Evolutionary conservation across 2,329 filamentous ascomycete species (phyloP), one percentile per base, ranked within the genome.

Genomic region (Diaporthe sp.): DNA sequence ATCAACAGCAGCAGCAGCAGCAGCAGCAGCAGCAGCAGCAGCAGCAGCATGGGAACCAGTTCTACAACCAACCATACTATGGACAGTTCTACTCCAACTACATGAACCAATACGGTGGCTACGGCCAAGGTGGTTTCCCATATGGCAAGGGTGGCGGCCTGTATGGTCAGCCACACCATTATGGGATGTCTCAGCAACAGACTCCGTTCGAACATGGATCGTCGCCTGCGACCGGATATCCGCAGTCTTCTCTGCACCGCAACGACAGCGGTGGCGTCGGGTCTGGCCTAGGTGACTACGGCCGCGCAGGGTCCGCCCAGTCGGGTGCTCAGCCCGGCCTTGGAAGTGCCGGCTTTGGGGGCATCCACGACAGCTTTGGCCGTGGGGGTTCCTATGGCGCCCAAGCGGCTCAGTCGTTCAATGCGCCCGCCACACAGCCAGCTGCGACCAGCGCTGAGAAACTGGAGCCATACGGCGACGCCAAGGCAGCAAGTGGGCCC

Each of bases 21-120:
- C 86, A 84, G 25, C 86, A n/a, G n/a, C n/a, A n/a, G n/a, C n/a
- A n/a, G n/a, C n/a, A 87, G 79, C 85, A 84, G 73, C 82, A 84
- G 75, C 82, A 31, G 28, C 28, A 75, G 46, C 76, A 79, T 44
- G 82, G 79, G 55, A 82, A 86, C 77, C 83, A 83, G 71, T 91
- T 90, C 80, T 86, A 87, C 55, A 88, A 88, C 79, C 87, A 83
- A 79, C 90, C 90, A 2, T 93, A 93, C 84, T 92, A 89, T 80
- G 92, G 88, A 83, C 90, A 90, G 2, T 92, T 92, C 82, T 93
- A 93, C 79, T 86, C 89, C 76, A 87, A 90, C 75, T 93, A 92
- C 80, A 86, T 88, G 84, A 90, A 88, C 76, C 86, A 88, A 76
- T 88, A 89, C 72, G 83, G 81, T 57, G 87, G 86, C 58, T 91